Base-by-base conservation (phyloP, 1,284 basidiomycete genomes). In the Apiotrichum gamsii region DNA sequence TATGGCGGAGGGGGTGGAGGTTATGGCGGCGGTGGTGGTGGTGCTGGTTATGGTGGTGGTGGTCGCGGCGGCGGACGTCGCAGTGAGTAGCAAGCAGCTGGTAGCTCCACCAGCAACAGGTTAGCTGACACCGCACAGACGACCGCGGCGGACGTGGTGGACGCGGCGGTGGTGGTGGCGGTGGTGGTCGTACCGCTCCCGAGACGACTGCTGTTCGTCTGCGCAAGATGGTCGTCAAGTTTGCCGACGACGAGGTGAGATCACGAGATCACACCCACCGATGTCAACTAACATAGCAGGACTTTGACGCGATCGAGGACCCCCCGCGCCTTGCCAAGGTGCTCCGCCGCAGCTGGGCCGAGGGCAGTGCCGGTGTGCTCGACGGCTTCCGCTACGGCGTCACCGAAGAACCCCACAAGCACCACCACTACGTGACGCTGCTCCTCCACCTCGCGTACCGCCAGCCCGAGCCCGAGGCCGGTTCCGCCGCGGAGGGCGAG, bases 371-470 rank as follows among this genome's bases (percentile, higher is more conserved):
- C 23, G 81, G 77, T 43, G 75, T 88, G 10, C 70, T 82, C 33
- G 70, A 72, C n/a, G 84, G 82, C 6, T 80, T 90, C 68, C 80
- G 85, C 46, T 76, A 84, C 69, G 84, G 83, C 23, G 80, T 93
- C 39, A 88, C 84, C 0, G 88, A 95, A 70, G 83, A 93, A 60
- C 90, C 90, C 0, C 90, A 82, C 76, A 96, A 96, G 75, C 85
- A 87, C 39, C 84, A 87, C 0, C 86, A 84, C 65, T 90, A 90
- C 70, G 87, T 86, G 11, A 80, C 86, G 10, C 72, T 94, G n/a
- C 77, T 94, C 29, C 78, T 83, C 28, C 73, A 82, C 33, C 75
- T 94, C 21, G 42, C 80, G 80, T 62, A 80, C 81, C 43, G 43
- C 39, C 43, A 43, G 20, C 52, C 69, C 66, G 25, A 54, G 63